Evolutionary conservation across 164 flowering plant species (phyloP), one percentile per base, ranked within the genome.

Genomic region (Nymphaea thermarum): DNA sequence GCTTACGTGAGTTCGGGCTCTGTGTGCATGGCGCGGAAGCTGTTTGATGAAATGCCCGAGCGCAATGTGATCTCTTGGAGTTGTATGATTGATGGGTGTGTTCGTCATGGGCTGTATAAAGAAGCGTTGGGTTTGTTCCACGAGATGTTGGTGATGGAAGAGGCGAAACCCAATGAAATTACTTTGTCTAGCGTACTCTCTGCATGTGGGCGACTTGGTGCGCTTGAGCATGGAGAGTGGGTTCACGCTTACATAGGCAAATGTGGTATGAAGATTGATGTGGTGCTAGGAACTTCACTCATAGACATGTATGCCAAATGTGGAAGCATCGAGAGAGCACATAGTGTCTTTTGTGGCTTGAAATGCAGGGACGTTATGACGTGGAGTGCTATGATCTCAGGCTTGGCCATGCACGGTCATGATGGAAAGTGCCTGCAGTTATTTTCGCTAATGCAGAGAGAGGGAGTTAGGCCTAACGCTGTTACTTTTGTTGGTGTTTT

Each of bases 291-390:
- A 12, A 77, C 82, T 66, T 62, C 92, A 25, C 76, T 89, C 74
- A 75, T 89, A 66, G 92, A 87, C 65, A 89, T 89, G 96, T 89
- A 87, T 75, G 83, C 90, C 2, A 87, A 89, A 70, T 88, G 95
- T 70, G 95, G 90, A 64, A 71, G 75, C 65, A 70, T 77, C 62
- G 77, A 76, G 43, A 73, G 74, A 53, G 79, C 81, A 3, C 65
- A 67, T 43, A 36, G 47, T 51, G 80, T 78, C 41, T 78, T 80
- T 65, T 7, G 25, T 43, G 62, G 65, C 25, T 64, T 78, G 71
- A 77, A 80, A n/a, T 12, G 70, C 17, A 78, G 73, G 69, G 83
- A 78, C 70, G 83, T 80, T 55, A 74, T 68, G 76, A 74, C 81
- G 67, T 80, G 80, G 81, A 78, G 75, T 65, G 78, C 78, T 47